Base-by-base conservation (phyloP, 495 filamentous ascomycete species). In the Penicillium coprophilum region DNA sequence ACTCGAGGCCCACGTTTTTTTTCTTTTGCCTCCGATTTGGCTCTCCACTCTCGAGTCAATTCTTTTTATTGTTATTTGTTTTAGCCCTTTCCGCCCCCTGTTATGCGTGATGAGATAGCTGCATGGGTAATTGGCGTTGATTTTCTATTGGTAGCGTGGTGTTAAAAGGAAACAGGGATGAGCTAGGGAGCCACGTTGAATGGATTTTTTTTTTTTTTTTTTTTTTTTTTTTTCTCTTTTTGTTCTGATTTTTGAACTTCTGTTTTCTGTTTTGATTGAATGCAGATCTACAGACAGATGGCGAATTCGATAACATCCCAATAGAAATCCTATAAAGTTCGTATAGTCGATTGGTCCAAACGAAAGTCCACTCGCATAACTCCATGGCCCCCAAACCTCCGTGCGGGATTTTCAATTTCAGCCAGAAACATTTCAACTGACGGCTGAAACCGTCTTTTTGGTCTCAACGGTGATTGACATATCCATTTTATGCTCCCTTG, bases 61-160 rank as follows among this genome's bases (percentile, higher is more conserved):
- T 57, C 52, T 59, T 60, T 56, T 24, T 43, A 30, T 17, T 47
- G 5, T 13, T 46, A 11, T 50, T 54, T 17, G 32, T 23, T n/a
- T 31, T 46, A 15, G 39, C 39, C 27, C n/a, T 44, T 44, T 54
- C 24, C 24, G 12, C 1, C 13, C 9, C 38, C 50, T 32, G 38
- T 48, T 36, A 50, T 49, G 53, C 49, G 53, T 56, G 53, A 56
- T 12, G 46, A 50, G 54, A 56, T 30, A 56, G 46, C 43, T 46
- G 52, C 54, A 56, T 55, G 39, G 28, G 49, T 20, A 30, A 19
- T 56, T 36, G 54, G 38, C 46, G 50, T 56, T 17, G 12, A 41
- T 17, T 39, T 55, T 27, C 24, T 31, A 21, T 53, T 39, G 50
- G 50, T 54, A 44, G 45, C 46, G 36, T 56, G 54, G 54, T 50